Evolutionary conservation across 345 rosid species (phyloP).

Genomic region (Bretschneidera sinensis): DNA sequence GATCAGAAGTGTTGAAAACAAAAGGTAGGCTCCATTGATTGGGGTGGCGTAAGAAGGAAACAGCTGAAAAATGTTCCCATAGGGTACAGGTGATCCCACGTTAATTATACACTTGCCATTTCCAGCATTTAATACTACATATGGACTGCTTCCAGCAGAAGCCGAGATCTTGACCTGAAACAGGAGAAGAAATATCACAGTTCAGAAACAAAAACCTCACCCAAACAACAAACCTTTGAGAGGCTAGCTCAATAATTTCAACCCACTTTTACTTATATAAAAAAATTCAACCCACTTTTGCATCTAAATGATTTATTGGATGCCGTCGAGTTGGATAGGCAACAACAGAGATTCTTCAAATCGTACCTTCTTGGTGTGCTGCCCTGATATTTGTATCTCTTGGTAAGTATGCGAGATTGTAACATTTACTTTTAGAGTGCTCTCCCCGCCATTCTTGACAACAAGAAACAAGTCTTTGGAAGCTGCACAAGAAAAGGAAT

Average conservation of each 20-base stretch:
- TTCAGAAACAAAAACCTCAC: not conserved
- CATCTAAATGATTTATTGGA: too few species aligned
- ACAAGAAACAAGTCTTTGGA: conserved; percentile 24
- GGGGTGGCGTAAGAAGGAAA: conserved; percentile 44
- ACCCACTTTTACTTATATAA: too few species aligned
- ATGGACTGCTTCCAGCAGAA: conserved; percentile 9
- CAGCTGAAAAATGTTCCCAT: conserved; percentile 21
- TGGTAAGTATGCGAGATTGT: conserved; percentile 9
- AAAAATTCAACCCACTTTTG: too few species aligned
- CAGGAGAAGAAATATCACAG: not conserved
- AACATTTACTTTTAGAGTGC: conserved; percentile 16
- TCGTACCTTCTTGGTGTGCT: conserved; percentile 25
- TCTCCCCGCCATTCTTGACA: conserved; percentile 34
- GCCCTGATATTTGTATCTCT: conserved; percentile 12
- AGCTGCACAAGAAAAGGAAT: conserved; percentile 18
- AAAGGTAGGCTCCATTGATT: conserved; percentile 51
- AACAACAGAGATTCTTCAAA: not conserved
- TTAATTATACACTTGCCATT: conserved; percentile 31
- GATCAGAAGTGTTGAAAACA: conserved; percentile 33
- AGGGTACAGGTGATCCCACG: conserved; percentile 17
- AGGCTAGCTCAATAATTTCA: too few species aligned
- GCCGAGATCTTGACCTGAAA: conserved; percentile 32
- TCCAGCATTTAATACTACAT: conserved; percentile 30
- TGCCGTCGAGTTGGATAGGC: not conserved
- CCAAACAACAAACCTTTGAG: not conserved